These are phyloP conservation scores for Podosphaera leucotricha DNA, from an alignment of 2,329 filamentous ascomycete species.

Conservation along the genomic window DNA sequence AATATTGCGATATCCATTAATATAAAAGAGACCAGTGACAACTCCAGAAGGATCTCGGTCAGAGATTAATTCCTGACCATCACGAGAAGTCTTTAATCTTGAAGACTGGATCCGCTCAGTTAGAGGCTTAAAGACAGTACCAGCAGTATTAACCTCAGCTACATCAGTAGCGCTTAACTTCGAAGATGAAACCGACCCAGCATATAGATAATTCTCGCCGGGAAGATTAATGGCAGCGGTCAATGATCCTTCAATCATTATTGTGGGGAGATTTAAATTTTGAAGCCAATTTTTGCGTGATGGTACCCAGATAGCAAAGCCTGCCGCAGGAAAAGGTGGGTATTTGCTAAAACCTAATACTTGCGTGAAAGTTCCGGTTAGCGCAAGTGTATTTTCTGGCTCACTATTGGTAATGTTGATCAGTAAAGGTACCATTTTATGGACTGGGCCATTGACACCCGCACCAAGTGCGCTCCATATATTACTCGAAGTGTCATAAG, in stretches of 20 bases:
- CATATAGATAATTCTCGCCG: constrained; percentile 40
- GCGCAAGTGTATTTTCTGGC: constrained; percentile 49
- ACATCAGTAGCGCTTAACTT: constrained; percentile 51
- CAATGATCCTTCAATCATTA: constrained; percentile 48
- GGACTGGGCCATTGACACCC: constrained; percentile 62
- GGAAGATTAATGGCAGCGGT: constrained; percentile 45
- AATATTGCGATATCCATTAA: constrained; percentile 44
- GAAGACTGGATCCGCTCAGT: constrained; percentile 30
- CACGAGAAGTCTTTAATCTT: constrained; percentile 9
- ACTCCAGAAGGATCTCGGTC: constrained; percentile 34
- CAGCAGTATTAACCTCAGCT: constrained; percentile 31
- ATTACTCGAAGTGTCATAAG: constrained; percentile 45
- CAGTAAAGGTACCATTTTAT: constrained; percentile 48
- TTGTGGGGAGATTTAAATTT: constrained; percentile 42
- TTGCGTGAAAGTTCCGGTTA: constrained; percentile 59
- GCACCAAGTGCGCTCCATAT: constrained; percentile 60
- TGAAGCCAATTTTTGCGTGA: constrained; percentile 71
- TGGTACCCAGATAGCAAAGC: constrained; percentile 82
- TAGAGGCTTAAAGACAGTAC: constrained; percentile 25
- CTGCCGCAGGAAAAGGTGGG: constrained; percentile 35
- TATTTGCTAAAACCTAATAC: constrained; percentile 45
- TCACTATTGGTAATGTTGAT: constrained; percentile 51
- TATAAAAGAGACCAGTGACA: constrained; percentile 59
- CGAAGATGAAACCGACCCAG: constrained; percentile 60
- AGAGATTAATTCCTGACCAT: background rate